Evolutionary conservation across 2,329 filamentous ascomycete species (phyloP).

Genomic region (Scedosporium minutisporum): DNA sequence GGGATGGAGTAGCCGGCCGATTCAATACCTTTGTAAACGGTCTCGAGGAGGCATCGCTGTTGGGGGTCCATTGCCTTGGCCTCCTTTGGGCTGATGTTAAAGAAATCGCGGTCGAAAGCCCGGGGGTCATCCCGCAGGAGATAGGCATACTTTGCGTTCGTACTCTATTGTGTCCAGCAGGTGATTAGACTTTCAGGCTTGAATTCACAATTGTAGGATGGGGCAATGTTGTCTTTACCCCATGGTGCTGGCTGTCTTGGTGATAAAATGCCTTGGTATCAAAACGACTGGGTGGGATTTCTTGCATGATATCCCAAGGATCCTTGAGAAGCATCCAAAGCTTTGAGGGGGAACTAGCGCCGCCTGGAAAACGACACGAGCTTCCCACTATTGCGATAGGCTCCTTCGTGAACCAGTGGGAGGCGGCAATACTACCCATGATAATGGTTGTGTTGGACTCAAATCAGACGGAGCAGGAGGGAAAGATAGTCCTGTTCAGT

Average conservation of each 20-base stretch:
- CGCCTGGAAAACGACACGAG: constrained; percentile 35
- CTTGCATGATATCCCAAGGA: constrained; percentile 20
- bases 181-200: no score
- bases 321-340: constrained; percentile 31
- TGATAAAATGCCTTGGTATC: constrained; percentile 25
- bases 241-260: constrained; percentile 11
- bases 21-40: constrained; percentile 18
- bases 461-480: no score
- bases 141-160: constrained; percentile 13
- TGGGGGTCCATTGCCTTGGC: constrained; percentile 18
- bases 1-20: constrained; percentile 22
- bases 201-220: no score
- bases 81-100: constrained; percentile 13
- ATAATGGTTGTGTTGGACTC: no score
- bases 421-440: no score
- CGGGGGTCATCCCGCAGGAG: constrained; percentile 17
- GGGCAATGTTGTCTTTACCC: neutral
- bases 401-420: neutral
- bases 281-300: constrained; percentile 35
- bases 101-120: constrained; percentile 17
- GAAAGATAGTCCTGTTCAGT: no score
- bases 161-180: neutral
- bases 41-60: constrained; percentile 16
- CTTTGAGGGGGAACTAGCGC: constrained; percentile 28
- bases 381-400: constrained; percentile 38